A percentile compares a stretch with the other conserved stretches of the same genome.
phyloP scores from a whole-genome alignment of 331 rosid species.

The Prunus yedoensis region DNA sequence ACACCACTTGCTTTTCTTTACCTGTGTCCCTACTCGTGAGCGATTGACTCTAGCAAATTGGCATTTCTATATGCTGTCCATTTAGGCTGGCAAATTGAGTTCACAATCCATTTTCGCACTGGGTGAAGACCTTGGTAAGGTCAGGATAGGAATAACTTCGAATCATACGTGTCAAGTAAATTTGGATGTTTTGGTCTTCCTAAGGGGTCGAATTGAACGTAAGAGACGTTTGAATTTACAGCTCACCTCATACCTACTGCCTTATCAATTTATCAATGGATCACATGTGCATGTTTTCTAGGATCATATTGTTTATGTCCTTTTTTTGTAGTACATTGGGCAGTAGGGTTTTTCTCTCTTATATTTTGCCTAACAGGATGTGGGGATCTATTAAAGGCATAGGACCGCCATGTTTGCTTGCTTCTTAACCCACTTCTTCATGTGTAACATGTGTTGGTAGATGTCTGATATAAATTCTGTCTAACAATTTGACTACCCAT shows the following conservation, averaged over 20 bases:
- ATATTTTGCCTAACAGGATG: neutral
- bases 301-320: neutral
- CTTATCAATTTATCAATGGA: too few species aligned
- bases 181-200: neutral
- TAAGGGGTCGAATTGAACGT: neutral
- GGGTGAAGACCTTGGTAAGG: neutral
- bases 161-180: neutral
- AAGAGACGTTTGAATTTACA: neutral
- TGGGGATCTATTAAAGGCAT: neutral
- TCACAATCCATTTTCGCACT: neutral
- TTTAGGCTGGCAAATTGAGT: too few species aligned
- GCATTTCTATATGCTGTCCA: neutral
- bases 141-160: neutral
- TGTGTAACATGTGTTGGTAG: neutral
- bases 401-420: constrained; percentile 12
- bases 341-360: neutral
- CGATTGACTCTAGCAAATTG: too few species aligned
- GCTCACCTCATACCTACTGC: neutral
- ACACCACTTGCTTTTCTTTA: neutral
- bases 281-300: neutral
- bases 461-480: neutral
- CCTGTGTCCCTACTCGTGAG: too few species aligned
- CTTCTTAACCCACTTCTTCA: constrained; percentile 1
- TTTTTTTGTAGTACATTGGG: too few species aligned
- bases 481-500: neutral